Percentiles rank a stretch among this genome's conserved stretches.
Evolutionary conservation across 1,284 basidiomycete species (phyloP).

Genomic region (Trametes hirsuta): DNA sequence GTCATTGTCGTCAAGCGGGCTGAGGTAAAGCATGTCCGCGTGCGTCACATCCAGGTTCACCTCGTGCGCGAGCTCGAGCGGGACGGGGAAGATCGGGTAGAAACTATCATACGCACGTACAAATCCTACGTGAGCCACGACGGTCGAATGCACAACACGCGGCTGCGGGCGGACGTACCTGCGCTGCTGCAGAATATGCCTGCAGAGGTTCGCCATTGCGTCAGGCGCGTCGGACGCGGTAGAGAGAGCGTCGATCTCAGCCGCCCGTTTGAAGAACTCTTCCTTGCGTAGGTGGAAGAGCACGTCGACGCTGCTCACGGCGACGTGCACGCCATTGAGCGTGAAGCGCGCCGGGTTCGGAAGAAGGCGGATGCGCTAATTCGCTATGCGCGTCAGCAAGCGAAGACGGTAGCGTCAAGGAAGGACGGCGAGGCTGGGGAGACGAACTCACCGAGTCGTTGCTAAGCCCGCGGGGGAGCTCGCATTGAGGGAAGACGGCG

Average conservation of each 20-base stretch:
- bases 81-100: conserved; percentile 93
- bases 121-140: conserved; percentile 1
- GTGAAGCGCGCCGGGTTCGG: conserved; percentile 89
- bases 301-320: conserved; percentile 80
- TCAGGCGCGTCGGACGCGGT: conserved; percentile 53
- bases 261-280: conserved; percentile 76
- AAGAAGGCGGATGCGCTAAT: conserved; percentile 74
- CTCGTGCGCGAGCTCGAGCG: conserved; percentile 71
- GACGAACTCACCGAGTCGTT: conserved; percentile 45
- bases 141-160: neutral
- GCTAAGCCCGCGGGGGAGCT: conserved; percentile 51
- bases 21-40: conserved; percentile 52
- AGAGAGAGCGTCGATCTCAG: conserved; percentile 61
- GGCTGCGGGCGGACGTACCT: conserved; percentile 51
- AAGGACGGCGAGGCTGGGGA: neutral
- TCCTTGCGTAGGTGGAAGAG: conserved; percentile 89
- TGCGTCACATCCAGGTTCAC: conserved; percentile 90
- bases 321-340: conserved; percentile 85
- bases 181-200: conserved; percentile 85
- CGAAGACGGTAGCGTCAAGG: too few relatives aligned
- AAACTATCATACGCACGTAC: conserved; percentile 55
- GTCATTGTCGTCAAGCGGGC: conserved; percentile 35
- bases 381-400: neutral
- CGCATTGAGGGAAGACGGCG: conserved; percentile 87
- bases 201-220: conserved; percentile 76